These are phyloP conservation scores for Allium sativum DNA, from an alignment of 106 monocot genomes.

Conservation along the genomic window DNA sequence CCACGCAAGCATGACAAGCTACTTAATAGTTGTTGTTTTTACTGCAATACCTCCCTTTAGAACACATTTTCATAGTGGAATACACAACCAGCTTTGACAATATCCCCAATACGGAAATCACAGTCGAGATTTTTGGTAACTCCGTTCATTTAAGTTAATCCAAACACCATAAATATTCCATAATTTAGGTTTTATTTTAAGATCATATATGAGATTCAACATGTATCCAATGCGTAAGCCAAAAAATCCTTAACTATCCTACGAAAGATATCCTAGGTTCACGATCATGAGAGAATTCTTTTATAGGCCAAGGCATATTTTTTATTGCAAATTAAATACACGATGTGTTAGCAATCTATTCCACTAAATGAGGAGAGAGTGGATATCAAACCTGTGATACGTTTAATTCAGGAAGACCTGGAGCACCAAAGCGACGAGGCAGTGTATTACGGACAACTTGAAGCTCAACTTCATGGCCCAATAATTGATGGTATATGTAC, in stretches of 20 bases:
- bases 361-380: background rate
- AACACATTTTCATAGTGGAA: no score
- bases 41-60: no score
- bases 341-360: background rate
- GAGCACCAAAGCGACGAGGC: conserved; percentile 97
- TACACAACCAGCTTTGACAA: no score
- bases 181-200: background rate
- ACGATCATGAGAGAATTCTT: no score
- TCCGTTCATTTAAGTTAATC: no score
- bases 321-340: no score
- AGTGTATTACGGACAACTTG: conserved; percentile 85
- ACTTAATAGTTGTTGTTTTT: no score
- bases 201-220: background rate
- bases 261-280: background rate
- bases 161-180: background rate
- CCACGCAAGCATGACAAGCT: no score
- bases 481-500: conserved; percentile 94
- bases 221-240: background rate
- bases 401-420: conserved; percentile 98
- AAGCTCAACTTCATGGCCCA: conserved; percentile 98
- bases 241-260: background rate
- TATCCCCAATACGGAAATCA: no score
- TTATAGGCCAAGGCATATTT: no score
- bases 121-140: no score
- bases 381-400: conserved; percentile 64